Evolutionary conservation across 345 rosid species (phyloP).

Genomic region (Theobroma cacao): DNA sequence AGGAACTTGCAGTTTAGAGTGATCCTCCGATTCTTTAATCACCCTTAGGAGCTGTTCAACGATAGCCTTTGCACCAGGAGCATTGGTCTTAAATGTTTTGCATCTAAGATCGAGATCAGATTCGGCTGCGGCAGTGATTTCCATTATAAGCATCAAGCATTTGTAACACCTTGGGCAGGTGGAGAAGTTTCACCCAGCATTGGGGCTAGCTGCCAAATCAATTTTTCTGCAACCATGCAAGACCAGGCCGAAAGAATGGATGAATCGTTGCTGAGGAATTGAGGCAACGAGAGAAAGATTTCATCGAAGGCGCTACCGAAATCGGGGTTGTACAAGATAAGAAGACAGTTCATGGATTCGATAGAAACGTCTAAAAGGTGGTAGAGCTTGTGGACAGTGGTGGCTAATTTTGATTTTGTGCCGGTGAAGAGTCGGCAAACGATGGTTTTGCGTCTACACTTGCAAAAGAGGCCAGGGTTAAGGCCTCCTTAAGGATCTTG

Average conservation of each 20-base stretch:
- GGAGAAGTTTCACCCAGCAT: background rate
- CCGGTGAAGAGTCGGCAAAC: background rate
- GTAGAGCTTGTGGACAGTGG: background rate
- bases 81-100: slow-evolving; percentile 64
- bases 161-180: too few species aligned
- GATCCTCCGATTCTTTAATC: slow-evolving; percentile 37
- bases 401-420: too few species aligned
- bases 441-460: background rate
- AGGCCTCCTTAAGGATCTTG: background rate
- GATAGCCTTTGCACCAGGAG: slow-evolving; percentile 73
- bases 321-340: background rate
- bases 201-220: background rate
- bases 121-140: slow-evolving; percentile 74
- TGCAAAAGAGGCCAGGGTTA: background rate
- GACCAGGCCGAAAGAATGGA: background rate
- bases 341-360: background rate
- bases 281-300: background rate
- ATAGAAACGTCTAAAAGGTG: background rate
- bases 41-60: slow-evolving; percentile 66
- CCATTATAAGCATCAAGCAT: slow-evolving; percentile 51
- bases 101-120: slow-evolving; percentile 58
- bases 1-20: slow-evolving; percentile 36
- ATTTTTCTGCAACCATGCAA: background rate
- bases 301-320: background rate
- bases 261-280: background rate